These are phyloP conservation scores for Xylaria castorea DNA, from an alignment of 495 filamentous ascomycete species.

Conservation along the genomic window DNA sequence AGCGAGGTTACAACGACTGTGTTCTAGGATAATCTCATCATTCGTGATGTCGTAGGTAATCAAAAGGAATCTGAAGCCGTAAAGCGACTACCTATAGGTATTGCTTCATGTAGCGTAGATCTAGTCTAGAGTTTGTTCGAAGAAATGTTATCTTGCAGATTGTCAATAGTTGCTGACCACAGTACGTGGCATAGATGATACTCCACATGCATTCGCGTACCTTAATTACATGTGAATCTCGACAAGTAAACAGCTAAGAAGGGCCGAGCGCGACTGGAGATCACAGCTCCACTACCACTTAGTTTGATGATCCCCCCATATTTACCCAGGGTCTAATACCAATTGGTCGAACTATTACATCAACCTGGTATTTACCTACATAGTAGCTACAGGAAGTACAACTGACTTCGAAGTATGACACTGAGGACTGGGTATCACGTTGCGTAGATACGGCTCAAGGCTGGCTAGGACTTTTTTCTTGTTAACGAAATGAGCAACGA, in stretches of 20 bases:
- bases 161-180: neutral
- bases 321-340: conserved; percentile 11
- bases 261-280: conserved; percentile 9
- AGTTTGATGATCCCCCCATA: conserved; percentile 2
- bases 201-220: neutral
- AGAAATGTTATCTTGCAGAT: neutral
- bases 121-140: neutral
- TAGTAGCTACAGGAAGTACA: too few species aligned
- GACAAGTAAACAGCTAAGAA: neutral
- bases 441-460: neutral
- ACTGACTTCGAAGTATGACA: neutral
- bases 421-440: neutral
- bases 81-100: neutral
- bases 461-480: neutral
- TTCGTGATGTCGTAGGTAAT: neutral
- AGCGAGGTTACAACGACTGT: neutral
- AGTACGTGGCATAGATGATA: neutral
- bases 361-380: neutral
- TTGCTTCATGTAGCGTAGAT: neutral
- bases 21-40: neutral
- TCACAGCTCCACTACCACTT: conserved; percentile 1
- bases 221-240: neutral
- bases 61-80: neutral
- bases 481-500: too few species aligned
- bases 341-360: neutral